These are phyloP conservation scores for Candida labiduridarum DNA, from an alignment of 1,139 yeast genomes.

Conservation along the genomic window DNA sequence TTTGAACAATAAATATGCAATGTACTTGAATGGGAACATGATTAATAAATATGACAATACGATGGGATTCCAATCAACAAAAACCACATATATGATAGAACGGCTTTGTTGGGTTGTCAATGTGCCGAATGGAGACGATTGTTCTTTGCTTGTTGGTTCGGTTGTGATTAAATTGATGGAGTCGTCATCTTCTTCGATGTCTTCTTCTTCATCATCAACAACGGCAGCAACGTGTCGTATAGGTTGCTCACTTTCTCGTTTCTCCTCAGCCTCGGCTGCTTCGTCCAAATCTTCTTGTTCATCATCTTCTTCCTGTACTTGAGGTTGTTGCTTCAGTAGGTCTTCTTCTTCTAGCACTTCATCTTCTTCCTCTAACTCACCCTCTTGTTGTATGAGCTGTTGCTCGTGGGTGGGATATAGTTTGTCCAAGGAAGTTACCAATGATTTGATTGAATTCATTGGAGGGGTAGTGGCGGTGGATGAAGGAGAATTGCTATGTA, in stretches of 20 bases:
- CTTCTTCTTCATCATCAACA: neutral
- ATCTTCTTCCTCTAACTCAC: constrained; percentile 9
- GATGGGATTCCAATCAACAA: constrained; percentile 3
- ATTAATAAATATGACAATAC: neutral
- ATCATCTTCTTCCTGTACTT: constrained; percentile 12
- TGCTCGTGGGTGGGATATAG: constrained; percentile 25
- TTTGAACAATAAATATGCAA: neutral
- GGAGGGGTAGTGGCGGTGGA: neutral
- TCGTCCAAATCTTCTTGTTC: constrained; percentile 19
- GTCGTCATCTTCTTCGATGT: neutral
- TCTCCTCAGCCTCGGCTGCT: constrained; percentile 7
- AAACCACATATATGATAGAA: neutral
- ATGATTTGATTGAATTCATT: constrained; percentile 41
- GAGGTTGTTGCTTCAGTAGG: constrained; percentile 19
- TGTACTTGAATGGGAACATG: neutral
- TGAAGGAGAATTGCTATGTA: neutral
- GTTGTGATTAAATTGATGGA: neutral
- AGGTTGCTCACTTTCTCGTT: neutral
- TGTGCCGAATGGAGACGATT: neutral
- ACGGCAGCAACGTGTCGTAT: neutral
- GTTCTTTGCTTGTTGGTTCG: neutral
- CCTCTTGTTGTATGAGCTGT: constrained; percentile 6
- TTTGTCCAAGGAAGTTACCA: constrained; percentile 40
- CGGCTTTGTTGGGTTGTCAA: neutral
- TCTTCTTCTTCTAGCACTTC: constrained; percentile 6